These are phyloP conservation scores for Colletotrichum gloeosporioides DNA, from an alignment of 2,329 filamentous ascomycete genomes.

Conservation along the genomic window DNA sequence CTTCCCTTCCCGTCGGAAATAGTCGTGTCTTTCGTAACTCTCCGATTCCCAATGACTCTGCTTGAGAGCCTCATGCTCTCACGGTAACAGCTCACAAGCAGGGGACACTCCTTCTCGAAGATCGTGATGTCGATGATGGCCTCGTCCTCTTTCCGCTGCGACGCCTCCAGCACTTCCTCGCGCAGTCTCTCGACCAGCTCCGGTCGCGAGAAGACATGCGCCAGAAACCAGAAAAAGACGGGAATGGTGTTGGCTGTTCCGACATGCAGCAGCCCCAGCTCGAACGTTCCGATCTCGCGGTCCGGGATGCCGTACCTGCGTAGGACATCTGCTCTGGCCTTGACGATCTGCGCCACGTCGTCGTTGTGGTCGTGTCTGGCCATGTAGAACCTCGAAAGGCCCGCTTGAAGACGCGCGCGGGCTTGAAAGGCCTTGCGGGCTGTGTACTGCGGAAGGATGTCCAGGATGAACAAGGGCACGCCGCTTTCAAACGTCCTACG, in stretches of 20 bases:
- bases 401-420: conserved; percentile 24
- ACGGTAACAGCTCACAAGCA: neutral
- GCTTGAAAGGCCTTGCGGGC: conserved; percentile 33
- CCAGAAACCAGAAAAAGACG: conserved; percentile 39
- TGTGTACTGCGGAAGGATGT: conserved; percentile 32
- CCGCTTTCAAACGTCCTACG: conserved; percentile 32
- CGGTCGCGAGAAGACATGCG: conserved; percentile 31
- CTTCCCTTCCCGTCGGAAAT: neutral
- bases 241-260: conserved; percentile 39
- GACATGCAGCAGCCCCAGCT: conserved; percentile 32
- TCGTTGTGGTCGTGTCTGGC: conserved; percentile 28
- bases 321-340: conserved; percentile 29
- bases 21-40: neutral
- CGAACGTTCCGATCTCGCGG: conserved; percentile 32
- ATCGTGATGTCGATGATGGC: neutral
- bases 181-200: conserved; percentile 29
- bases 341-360: conserved; percentile 30
- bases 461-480: conserved; percentile 29
- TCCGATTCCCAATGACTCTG: neutral
- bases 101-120: neutral
- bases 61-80: neutral
- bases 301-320: conserved; percentile 30
- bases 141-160: neutral
- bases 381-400: conserved; percentile 34
- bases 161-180: conserved; percentile 21